These are phyloP conservation scores for Cladochytrium tenue DNA, from an alignment of 371 early-diverging fungal species.

Conservation along the genomic window DNA sequence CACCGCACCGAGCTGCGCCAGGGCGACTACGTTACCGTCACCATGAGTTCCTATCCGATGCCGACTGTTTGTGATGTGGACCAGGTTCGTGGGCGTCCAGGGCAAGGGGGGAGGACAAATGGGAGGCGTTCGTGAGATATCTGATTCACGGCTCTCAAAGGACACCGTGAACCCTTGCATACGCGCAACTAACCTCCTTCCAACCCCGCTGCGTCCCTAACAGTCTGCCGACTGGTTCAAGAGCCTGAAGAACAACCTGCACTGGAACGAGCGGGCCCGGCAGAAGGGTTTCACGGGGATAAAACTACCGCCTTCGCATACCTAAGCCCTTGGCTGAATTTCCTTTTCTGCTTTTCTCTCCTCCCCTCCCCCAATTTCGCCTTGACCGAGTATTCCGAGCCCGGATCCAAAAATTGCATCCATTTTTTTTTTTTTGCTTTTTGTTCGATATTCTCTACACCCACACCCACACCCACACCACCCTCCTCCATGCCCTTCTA, in stretches of 20 bases:
- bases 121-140: neutral
- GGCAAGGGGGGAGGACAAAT: neutral
- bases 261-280: constrained; percentile 42
- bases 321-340: too few relatives aligned
- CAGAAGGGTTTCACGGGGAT: constrained; percentile 35
- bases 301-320: too few relatives aligned
- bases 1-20: constrained; percentile 78
- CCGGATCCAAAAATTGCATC: too few relatives aligned
- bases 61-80: constrained; percentile 79
- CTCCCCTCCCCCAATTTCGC: too few relatives aligned
- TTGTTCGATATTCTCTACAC: too few relatives aligned
- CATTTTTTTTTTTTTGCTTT: too few relatives aligned
- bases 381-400: too few relatives aligned
- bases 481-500: too few relatives aligned
- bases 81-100: constrained; percentile 35
- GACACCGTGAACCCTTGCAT: too few relatives aligned
- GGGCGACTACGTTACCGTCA: constrained; percentile 89
- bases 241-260: constrained; percentile 36
- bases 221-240: constrained; percentile 44
- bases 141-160: too few relatives aligned
- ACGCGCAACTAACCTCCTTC: neutral
- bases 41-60: constrained; percentile 79
- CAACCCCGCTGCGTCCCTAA: neutral
- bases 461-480: too few relatives aligned
- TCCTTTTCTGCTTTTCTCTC: too few relatives aligned